Conservation (phyloP, 139 green algal genomes). For the Chlorella sp. region DNA sequence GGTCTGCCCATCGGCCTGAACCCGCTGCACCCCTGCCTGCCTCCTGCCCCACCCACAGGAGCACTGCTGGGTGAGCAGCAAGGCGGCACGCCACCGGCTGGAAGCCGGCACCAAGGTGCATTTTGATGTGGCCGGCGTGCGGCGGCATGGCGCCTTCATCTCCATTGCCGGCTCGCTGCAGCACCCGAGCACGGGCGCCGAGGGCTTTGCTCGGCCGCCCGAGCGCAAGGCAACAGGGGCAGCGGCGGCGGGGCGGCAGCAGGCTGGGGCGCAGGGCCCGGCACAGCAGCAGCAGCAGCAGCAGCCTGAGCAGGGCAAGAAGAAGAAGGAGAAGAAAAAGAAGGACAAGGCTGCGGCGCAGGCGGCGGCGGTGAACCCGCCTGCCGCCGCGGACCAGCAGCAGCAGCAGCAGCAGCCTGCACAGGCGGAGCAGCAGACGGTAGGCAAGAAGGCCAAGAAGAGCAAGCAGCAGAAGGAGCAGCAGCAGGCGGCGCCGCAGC, state of each 20-base stretch:
- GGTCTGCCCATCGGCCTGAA: no score
- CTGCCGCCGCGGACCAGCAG: background rate
- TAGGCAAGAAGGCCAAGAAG: conserved; percentile 7
- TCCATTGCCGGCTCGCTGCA: conserved; percentile 44
- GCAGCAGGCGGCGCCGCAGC: conserved; percentile 12
- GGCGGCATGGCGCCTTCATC: conserved; percentile 40
- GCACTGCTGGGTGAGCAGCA: conserved; percentile 37
- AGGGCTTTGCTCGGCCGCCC: conserved; percentile 14
- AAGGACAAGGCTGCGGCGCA: background rate
- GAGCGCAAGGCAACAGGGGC: background rate
- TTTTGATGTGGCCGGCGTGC: conserved; percentile 42
- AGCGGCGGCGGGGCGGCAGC: background rate
- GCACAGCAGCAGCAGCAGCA: background rate
- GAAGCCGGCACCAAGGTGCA: conserved; percentile 35
- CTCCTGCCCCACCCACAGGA: conserved; percentile 17
- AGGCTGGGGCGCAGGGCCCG: background rate
- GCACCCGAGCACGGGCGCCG: conserved; percentile 24
- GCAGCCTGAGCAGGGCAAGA: background rate
- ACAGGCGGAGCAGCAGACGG: background rate
- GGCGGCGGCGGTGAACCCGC: background rate
- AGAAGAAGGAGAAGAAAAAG: conserved; percentile 2
- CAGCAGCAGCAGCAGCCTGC: conserved; percentile 24
- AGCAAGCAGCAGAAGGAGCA: conserved; percentile 9
- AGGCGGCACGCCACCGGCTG: conserved; percentile 30
- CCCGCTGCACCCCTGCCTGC: background rate